Percentiles rank a stretch among this genome's conserved stretches.
Evolutionary conservation across 176 grass and related monocot species (phyloP).

Genomic region (Dendrocalamus sinicus): DNA sequence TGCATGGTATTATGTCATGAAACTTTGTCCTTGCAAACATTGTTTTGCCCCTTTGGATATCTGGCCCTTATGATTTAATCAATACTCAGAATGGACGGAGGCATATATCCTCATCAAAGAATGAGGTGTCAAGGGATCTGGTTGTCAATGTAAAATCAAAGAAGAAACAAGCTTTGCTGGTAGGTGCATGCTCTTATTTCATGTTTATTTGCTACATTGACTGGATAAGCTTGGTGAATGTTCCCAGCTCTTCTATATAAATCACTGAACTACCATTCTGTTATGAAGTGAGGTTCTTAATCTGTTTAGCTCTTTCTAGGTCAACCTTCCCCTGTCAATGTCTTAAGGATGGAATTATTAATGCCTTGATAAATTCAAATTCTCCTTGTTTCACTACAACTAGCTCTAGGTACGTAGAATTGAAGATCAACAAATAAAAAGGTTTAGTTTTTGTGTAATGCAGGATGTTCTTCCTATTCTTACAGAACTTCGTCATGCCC

Average conservation of each 20-base stretch:
- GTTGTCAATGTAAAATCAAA: slow-evolving; percentile 99
- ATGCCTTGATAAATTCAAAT: slow-evolving; percentile 10
- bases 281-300: slow-evolving; percentile 1
- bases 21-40: slow-evolving; percentile 33
- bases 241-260: not conserved
- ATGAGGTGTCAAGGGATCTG: slow-evolving; percentile 95
- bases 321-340: slow-evolving; percentile 1
- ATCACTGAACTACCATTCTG: slow-evolving; percentile 25
- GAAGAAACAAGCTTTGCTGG: slow-evolving; percentile 96
- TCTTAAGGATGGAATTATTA: slow-evolving; percentile 18
- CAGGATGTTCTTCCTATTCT: slow-evolving; percentile 97
- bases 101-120: slow-evolving; percentile 84
- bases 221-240: slow-evolving; percentile 27
- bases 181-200: slow-evolving; percentile 49
- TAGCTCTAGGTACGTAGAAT: slow-evolving; percentile 23
- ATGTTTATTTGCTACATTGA: slow-evolving; percentile 41
- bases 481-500: slow-evolving; percentile 84
- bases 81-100: slow-evolving; percentile 87
- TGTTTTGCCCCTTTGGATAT: slow-evolving; percentile 11
- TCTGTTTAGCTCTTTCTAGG: slow-evolving; percentile 20
- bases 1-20: slow-evolving; percentile 71
- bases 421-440: slow-evolving; percentile 58
- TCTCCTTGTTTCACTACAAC: slow-evolving; percentile 24
- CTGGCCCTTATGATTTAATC: slow-evolving; percentile 37
- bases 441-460: slow-evolving; percentile 57